Percentiles rank a stretch among this genome's conserved stretches.
Evolutionary conservation across 257 asterid species (phyloP).

Genomic region (Penstemon barbatus): DNA sequence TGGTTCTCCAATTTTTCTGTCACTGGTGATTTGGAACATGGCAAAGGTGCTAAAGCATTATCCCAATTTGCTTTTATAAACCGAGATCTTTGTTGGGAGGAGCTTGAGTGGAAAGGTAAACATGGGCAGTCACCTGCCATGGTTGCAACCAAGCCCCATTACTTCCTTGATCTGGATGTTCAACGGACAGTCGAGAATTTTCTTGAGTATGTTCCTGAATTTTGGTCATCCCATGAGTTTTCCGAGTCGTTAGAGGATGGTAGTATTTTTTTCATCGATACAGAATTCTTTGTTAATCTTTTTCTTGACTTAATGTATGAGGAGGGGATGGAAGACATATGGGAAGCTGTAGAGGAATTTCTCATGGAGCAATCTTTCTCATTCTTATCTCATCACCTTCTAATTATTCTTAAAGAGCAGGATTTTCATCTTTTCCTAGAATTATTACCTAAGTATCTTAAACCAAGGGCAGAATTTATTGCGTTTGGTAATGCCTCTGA

Average conservation of each 20-base stretch:
- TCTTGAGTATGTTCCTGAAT: slow-evolving; percentile 87
- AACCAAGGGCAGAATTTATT: slow-evolving; percentile 42
- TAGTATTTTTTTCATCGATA: slow-evolving; percentile 63
- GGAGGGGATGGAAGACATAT: slow-evolving; percentile 64
- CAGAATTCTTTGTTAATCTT: slow-evolving; percentile 57
- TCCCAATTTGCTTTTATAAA: slow-evolving; percentile 89
- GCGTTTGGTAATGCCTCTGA: slow-evolving; percentile 41
- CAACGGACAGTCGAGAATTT: slow-evolving; percentile 86
- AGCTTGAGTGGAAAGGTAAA: slow-evolving; percentile 96
- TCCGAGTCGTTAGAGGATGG: slow-evolving; percentile 89
- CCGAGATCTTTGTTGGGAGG: slow-evolving; percentile 98
- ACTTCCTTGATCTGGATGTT: slow-evolving; percentile 95
- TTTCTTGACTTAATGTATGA: slow-evolving; percentile 78
- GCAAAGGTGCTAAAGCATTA: slow-evolving; percentile 89
- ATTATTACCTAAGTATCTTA: slow-evolving; percentile 59
- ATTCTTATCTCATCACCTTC: slow-evolving; percentile 79
- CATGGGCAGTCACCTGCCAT: slow-evolving; percentile 99
- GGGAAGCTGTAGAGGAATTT: slow-evolving; percentile 76
- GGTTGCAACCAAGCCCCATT: slow-evolving; percentile 99
- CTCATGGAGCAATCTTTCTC: slow-evolving; percentile 77
- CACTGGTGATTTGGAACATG: slow-evolving; percentile 56
- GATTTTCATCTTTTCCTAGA: slow-evolving; percentile 65
- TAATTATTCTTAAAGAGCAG: slow-evolving; percentile 73
- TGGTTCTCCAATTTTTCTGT: slow-evolving; percentile 89
- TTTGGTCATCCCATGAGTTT: slow-evolving; percentile 90